Conservation (phyloP, 140 eudicot genomes). For the Stevia rebaudiana region DNA sequence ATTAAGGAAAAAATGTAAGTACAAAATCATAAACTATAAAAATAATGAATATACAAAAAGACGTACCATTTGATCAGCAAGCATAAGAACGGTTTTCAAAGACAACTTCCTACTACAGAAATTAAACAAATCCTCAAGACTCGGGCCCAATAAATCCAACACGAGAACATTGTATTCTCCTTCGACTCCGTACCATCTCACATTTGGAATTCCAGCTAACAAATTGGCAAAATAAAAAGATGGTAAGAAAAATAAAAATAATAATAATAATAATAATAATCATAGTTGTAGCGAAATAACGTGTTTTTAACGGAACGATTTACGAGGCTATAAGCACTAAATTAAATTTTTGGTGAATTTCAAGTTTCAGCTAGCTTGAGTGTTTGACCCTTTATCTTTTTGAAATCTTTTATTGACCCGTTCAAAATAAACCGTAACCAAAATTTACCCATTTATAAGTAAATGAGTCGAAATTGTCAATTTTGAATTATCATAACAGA, state of each 20-base stretch:
- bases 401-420: background rate
- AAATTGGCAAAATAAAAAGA: slow-evolving; percentile 13
- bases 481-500: background rate
- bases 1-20: background rate
- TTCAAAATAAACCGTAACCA: background rate
- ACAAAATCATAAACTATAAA: background rate
- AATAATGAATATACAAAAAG: slow-evolving; percentile 4
- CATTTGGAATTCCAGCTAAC: slow-evolving; percentile 82
- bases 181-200: slow-evolving; percentile 84
- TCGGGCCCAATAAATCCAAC: slow-evolving; percentile 84
- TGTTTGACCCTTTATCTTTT: background rate
- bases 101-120: slow-evolving; percentile 86
- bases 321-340: background rate
- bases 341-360: background rate
- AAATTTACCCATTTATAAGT: too few species aligned
- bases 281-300: background rate
- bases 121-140: slow-evolving; percentile 84
- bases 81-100: slow-evolving; percentile 92
- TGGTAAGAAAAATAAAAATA: slow-evolving; percentile 6
- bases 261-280: too few species aligned
- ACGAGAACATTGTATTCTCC: slow-evolving; percentile 90
- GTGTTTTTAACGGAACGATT: background rate
- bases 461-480: background rate
- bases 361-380: slow-evolving; percentile 2
- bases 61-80: slow-evolving; percentile 90